These are phyloP conservation scores for Chaetomium tenue DNA, from an alignment of 495 filamentous ascomycete species.

Conservation along the genomic window DNA sequence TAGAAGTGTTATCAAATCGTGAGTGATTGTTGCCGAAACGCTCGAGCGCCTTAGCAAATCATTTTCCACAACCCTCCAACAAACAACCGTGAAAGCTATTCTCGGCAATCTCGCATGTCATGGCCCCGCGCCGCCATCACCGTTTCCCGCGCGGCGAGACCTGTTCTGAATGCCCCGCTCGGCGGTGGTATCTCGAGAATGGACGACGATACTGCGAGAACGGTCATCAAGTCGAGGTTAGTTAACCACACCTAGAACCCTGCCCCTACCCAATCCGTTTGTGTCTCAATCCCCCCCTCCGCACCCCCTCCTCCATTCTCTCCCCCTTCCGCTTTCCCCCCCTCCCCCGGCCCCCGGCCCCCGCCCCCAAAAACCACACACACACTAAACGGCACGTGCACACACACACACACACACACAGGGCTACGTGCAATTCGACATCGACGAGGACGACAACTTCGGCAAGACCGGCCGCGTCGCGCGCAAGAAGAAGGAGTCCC, in stretches of 20 bases:
- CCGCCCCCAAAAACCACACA: too few relatives aligned
- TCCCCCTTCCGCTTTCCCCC: too few relatives aligned
- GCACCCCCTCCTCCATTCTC: background rate
- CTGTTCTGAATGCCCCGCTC: slow-evolving; percentile 50
- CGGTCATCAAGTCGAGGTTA: slow-evolving; percentile 52
- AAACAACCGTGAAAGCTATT: background rate
- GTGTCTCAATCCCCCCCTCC: too few relatives aligned
- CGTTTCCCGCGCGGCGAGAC: slow-evolving; percentile 43
- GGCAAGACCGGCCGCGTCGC: slow-evolving; percentile 57
- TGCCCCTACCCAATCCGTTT: too few relatives aligned
- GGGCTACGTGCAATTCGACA: slow-evolving; percentile 56
- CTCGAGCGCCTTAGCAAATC: too few relatives aligned
- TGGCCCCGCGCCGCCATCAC: slow-evolving; percentile 21
- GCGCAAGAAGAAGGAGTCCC: slow-evolving; percentile 47
- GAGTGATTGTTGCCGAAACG: too few relatives aligned
- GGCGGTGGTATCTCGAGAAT: slow-evolving; percentile 49
- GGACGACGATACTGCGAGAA: slow-evolving; percentile 54
- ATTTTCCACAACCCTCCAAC: background rate
- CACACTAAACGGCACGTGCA: background rate
- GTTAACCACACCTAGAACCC: background rate
- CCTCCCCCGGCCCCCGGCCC: background rate
- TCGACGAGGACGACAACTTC: slow-evolving; percentile 73
- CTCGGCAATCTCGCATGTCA: background rate
- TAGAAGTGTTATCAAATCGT: too few relatives aligned
- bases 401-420: slow-evolving; percentile 7